A percentile compares a stretch with the other conserved stretches of the same genome.
Conservation (phyloP, 192 early-diverging fungal species). For the Obelidium mucronatum region DNA sequence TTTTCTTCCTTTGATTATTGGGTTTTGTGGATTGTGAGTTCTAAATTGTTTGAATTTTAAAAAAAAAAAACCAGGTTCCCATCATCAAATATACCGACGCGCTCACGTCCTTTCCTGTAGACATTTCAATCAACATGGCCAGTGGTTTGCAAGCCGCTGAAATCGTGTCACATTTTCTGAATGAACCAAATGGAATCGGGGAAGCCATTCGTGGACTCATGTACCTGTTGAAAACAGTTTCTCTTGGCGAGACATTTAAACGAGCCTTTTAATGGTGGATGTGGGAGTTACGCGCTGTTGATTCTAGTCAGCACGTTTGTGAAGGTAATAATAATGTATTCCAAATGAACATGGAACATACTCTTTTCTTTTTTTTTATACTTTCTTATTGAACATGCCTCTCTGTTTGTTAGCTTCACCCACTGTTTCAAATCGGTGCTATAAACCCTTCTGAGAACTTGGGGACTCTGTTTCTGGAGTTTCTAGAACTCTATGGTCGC, state of each 20-base stretch:
- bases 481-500: conserved; percentile 90
- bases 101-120: conserved; percentile 78
- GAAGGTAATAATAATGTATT: too few species aligned
- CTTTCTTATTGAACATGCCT: too few species aligned
- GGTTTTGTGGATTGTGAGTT: too few species aligned
- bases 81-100: conserved; percentile 88
- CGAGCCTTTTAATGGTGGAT: conserved; percentile 88
- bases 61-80: conserved; percentile 80
- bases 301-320: conserved; percentile 81
- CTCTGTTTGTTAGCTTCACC: too few species aligned
- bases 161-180: conserved; percentile 67
- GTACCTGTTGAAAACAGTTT: conserved; percentile 87
- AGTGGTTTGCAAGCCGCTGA: conserved; percentile 72
- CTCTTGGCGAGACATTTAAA: conserved; percentile 76
- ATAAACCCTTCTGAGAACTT: conserved; percentile 77
- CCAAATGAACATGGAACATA: too few species aligned
- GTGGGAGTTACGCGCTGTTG: conserved; percentile 86
- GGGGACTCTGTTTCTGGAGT: conserved; percentile 89
- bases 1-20: too few species aligned
- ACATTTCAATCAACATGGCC: conserved; percentile 82
- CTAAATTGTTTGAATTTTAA: too few species aligned
- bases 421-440: conserved; percentile 67
- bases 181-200: conserved; percentile 44
- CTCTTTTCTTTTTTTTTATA: too few species aligned
- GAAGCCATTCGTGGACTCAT: conserved; percentile 71